Conservation (phyloP, 768 basidiomycete genomes). For the Tylopilus balloui region DNA sequence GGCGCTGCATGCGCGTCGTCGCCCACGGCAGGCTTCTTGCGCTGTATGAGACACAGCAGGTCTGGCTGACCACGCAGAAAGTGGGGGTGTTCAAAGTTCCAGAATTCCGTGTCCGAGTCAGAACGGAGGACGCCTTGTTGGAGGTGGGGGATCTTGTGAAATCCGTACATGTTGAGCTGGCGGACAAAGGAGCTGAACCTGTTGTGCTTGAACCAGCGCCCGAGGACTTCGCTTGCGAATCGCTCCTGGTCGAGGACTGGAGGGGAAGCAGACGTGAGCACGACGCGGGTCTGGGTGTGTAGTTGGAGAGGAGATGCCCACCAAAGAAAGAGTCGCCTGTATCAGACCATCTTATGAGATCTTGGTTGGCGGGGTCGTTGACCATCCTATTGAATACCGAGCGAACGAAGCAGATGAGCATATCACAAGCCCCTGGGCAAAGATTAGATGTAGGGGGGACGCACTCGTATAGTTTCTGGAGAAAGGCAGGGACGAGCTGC, state of each 20-base stretch:
- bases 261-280: neutral
- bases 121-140: constrained; percentile 89
- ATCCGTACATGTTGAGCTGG: constrained; percentile 95
- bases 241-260: constrained; percentile 88
- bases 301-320: constrained; percentile 28
- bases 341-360: constrained; percentile 89
- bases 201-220: constrained; percentile 95
- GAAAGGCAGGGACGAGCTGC: constrained; percentile 70
- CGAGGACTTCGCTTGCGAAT: constrained; percentile 84
- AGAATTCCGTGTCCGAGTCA: constrained; percentile 76
- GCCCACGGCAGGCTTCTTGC: constrained; percentile 54
- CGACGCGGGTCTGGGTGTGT: neutral
- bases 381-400: constrained; percentile 65
- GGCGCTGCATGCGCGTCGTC: constrained; percentile 28
- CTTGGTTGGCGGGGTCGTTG: constrained; percentile 74
- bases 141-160: constrained; percentile 94
- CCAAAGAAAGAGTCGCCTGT: constrained; percentile 92
- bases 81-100: constrained; percentile 89
- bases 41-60: constrained; percentile 78
- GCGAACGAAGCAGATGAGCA: constrained; percentile 6
- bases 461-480: constrained; percentile 91
- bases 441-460: constrained; percentile 28
- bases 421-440: constrained; percentile 6
- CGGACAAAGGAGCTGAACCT: constrained; percentile 95
- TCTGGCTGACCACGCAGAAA: constrained; percentile 89